Base-by-base conservation (phyloP, 805 yeast species). In the Tetrapisispora nanseiensis region DNA sequence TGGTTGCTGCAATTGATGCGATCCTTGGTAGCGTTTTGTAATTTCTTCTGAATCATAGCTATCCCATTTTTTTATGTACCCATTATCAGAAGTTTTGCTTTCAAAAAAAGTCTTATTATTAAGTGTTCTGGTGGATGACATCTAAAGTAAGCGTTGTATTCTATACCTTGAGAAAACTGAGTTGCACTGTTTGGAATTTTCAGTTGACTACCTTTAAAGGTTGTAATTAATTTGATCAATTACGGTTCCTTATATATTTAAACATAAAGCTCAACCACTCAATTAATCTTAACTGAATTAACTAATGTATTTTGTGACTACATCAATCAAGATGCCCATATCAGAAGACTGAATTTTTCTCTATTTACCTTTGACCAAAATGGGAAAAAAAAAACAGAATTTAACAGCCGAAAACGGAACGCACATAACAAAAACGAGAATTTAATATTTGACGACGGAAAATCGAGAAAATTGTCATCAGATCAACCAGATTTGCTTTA, bases 331-430 rank as follows among this genome's bases (percentile, higher is more conserved):
- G 19, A 29, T 29, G 32, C 32, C 16, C 15, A 16, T 29, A 9
- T 29, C 19, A n/a, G 19, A 29, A 29, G 19, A 29, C 19, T 10
- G 15, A 29, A 29, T 8, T 24, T 22, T 20, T 32, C n/a, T 5
- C 18, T 40, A 27, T 42, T 42, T 37, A 33, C 28, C 15, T 19
- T 33, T 37, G 19, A 28, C 42, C 39, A 20, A 13, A 33, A 20
- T 28, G 27, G 39, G 42, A 16, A 37, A 33, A 42, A 42, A 20
- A 33, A n/a, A n/a, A n/a, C n/a, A n/a, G n/a, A n/a, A n/a, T n/a
- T n/a, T n/a, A n/a, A n/a, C n/a, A n/a, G n/a, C n/a, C n/a, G n/a
- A n/a, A n/a, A n/a, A n/a, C n/a, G n/a, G n/a, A n/a, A n/a, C n/a
- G n/a, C n/a, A n/a, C n/a, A n/a, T n/a, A n/a, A n/a, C n/a, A n/a